A percentile compares a stretch with the other conserved stretches of the same genome.
Evolutionary conservation across 805 yeast species (phyloP).

Genomic region (Yamadazyma tumulicola): DNA sequence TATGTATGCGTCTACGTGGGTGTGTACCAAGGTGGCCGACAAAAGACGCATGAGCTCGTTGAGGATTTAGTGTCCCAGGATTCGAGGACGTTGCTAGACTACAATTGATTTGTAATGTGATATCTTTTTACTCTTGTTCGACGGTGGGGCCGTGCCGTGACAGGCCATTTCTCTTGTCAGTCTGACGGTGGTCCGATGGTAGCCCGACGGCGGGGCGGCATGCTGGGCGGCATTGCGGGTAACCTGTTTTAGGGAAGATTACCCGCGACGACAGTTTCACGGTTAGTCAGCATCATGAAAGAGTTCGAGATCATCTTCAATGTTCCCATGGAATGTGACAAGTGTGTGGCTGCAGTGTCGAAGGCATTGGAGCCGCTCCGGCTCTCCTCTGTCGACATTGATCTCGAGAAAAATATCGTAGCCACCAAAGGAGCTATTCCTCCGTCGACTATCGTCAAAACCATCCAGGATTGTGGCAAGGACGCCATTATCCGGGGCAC

Average conservation of each 20-base stretch:
- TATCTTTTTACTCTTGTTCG: no score
- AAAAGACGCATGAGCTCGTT: slow-evolving; percentile 42
- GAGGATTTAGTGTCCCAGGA: slow-evolving; percentile 19
- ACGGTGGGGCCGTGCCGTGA: no score
- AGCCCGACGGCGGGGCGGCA: no score
- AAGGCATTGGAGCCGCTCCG: slow-evolving; percentile 53
- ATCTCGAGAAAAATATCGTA: slow-evolving; percentile 58
- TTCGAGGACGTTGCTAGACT: neutral
- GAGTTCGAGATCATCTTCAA: slow-evolving; percentile 70
- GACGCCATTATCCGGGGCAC: slow-evolving; percentile 94
- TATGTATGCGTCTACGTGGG: slow-evolving; percentile 90
- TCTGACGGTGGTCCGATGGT: no score
- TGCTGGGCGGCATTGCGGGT: no score
- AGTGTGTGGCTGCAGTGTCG: slow-evolving; percentile 62
- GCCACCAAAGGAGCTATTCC: slow-evolving; percentile 66
- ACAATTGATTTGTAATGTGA: slow-evolving; percentile 9
- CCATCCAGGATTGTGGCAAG: slow-evolving; percentile 70
- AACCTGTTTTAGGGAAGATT: no score
- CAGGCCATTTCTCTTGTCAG: no score
- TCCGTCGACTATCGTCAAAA: slow-evolving; percentile 68
- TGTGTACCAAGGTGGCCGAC: slow-evolving; percentile 52
- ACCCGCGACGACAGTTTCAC: no score
- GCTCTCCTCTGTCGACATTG: slow-evolving; percentile 50
- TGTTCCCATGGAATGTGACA: slow-evolving; percentile 77
- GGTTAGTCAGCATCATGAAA: no score